A percentile compares a stretch with the other conserved stretches of the same genome.
Conservation (phyloP, 2,329 filamentous ascomycete species). For the Pezicula rhizophila region DNA sequence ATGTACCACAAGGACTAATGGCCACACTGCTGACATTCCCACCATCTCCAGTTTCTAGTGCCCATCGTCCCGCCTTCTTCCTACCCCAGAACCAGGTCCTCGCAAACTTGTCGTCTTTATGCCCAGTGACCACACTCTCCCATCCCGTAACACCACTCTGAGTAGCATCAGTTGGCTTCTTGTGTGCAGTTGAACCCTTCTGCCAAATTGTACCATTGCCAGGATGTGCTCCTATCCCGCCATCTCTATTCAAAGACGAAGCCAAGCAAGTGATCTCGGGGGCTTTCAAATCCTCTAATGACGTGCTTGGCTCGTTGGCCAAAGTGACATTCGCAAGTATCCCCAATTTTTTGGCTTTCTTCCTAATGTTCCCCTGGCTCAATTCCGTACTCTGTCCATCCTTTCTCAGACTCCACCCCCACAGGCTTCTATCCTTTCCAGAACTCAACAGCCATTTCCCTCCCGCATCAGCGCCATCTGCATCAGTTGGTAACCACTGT, state of each 20-base stretch:
- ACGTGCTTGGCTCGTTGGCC: slow-evolving; percentile 54
- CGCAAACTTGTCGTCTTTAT: slow-evolving; percentile 76
- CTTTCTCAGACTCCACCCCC: slow-evolving; percentile 91
- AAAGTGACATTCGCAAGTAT: slow-evolving; percentile 54
- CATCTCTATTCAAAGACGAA: slow-evolving; percentile 87
- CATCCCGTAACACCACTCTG: slow-evolving; percentile 78
- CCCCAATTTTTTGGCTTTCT: slow-evolving; percentile 85
- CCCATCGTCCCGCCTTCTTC: slow-evolving; percentile 88
- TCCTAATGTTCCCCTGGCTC: slow-evolving; percentile 82
- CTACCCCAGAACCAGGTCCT: slow-evolving; percentile 98
- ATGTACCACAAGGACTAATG: slow-evolving; percentile 87
- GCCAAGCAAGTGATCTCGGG: slow-evolving; percentile 89
- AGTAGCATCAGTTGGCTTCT: slow-evolving; percentile 60
- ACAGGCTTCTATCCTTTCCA: slow-evolving; percentile 82
- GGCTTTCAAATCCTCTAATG: slow-evolving; percentile 74
- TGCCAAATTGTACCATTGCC: slow-evolving; percentile 80
- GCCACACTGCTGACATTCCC: slow-evolving; percentile 80
- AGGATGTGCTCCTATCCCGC: slow-evolving; percentile 80
- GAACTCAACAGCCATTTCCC: slow-evolving; percentile 95
- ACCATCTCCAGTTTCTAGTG: slow-evolving; percentile 78
- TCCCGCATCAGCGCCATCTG: slow-evolving; percentile 79
- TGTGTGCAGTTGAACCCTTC: slow-evolving; percentile 57
- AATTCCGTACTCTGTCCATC: slow-evolving; percentile 92
- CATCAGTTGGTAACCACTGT: slow-evolving; percentile 78
- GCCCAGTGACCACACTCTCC: slow-evolving; percentile 94